phyloP scores from a whole-genome alignment of 495 filamentous ascomycete species.

The Diplogelasinospora grovesii region DNA sequence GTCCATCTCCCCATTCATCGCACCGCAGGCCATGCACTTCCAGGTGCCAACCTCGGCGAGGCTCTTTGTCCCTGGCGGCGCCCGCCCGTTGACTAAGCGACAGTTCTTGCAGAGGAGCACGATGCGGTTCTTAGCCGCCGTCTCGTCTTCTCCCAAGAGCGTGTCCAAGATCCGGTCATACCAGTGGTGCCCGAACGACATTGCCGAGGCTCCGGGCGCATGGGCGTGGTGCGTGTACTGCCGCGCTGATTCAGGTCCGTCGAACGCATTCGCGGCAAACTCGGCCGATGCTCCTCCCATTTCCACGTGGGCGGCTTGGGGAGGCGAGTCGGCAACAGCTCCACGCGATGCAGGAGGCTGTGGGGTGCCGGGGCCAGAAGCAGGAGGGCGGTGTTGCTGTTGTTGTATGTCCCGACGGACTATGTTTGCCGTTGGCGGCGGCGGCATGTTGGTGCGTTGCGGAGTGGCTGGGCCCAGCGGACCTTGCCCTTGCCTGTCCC shows the following conservation, averaged over 20 bases:
- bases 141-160: constrained; percentile 92
- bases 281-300: constrained; percentile 36
- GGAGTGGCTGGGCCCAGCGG: constrained; percentile 14
- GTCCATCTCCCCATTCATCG: constrained; percentile 72
- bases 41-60: constrained; percentile 79
- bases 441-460: constrained; percentile 53
- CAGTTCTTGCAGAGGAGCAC: constrained; percentile 81
- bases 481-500: constrained; percentile 12
- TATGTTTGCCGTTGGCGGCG: constrained; percentile 90
- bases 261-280: constrained; percentile 52
- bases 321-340: constrained; percentile 10
- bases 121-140: constrained; percentile 80
- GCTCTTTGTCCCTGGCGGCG: constrained; percentile 75
- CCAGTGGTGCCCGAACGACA: constrained; percentile 62
- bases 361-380: constrained; percentile 9
- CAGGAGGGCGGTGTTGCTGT: constrained; percentile 26
- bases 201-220: constrained; percentile 14
- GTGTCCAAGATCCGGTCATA: constrained; percentile 92
- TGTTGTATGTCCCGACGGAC: no score
- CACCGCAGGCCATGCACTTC: constrained; percentile 79
- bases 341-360: constrained; percentile 5
- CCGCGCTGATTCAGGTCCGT: constrained; percentile 33
- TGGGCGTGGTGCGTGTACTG: no score
- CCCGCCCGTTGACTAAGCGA: constrained; percentile 90
- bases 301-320: constrained; percentile 19